Evolutionary conservation across 371 early-diverging fungal genomes (phyloP), one percentile per base, ranked within the genome.

Genomic region (Racocetra persica): DNA sequence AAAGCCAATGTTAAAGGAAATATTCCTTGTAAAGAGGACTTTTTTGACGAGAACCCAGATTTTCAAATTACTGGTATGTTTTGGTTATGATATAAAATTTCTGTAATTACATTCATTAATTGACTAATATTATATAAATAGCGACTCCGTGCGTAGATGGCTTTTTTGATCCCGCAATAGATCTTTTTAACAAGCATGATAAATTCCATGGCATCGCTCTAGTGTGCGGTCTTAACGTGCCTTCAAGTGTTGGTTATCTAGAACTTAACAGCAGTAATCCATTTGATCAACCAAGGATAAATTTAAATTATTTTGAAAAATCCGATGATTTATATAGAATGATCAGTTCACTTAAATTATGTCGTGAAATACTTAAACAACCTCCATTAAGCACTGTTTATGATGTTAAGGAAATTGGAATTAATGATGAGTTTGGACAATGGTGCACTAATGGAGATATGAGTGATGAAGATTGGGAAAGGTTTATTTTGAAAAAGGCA

Each of bases 391-490:
- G 45, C 8, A 24, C 59, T 59, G 24, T 22, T 22, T 59, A 24
- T 20, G n/a, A 59, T 22, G 22, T 59, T 59, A 59, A 59, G 24
- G 59, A 59, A 59, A 20, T 59, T 59, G 59, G 59, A n/a, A 22
- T 59, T 3, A 18, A 59, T 59, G 59, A 59, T 18, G 59, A 59
- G n/a, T 59, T 45, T 45, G 45, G 45, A 10, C 45, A 45, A 45
- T 45, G 45, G 45, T 8, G 8, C 10, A 8, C 8, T 45, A 45
- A 45, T 10, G 45, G 45, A 45, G 62, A 60, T 8, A n/a, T 60
- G 5, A 60, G 62, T 8, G 62, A 60, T 24, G 62, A 60, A 60
- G 62, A 60, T 60, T 60, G 62, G 62, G 62, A 60, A 60, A 22
- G 24, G 4, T 60, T 24, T 22, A 14, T 60, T 60, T 13, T 22